These are phyloP conservation scores for Diaporthe vexans DNA, from an alignment of 2,329 filamentous ascomycete genomes.

Conservation along the genomic window DNA sequence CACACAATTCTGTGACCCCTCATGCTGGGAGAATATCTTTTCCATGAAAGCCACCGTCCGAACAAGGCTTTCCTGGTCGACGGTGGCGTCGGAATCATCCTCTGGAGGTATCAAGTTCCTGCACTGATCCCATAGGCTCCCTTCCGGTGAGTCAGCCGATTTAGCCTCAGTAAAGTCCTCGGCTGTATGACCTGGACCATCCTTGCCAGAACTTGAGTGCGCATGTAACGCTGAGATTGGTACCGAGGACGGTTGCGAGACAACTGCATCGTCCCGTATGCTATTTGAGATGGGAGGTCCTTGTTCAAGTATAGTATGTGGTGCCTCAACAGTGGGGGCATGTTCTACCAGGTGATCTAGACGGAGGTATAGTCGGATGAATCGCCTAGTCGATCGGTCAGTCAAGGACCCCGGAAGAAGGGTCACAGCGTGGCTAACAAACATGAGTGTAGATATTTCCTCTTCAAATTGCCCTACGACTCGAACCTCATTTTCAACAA, in stretches of 20 bases:
- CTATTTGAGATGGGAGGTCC: background rate
- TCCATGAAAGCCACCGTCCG: background rate
- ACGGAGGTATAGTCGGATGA: background rate
- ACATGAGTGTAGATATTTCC: background rate
- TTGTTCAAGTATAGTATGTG: background rate
- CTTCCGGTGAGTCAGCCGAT: background rate
- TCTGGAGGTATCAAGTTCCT: background rate
- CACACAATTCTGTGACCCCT: background rate
- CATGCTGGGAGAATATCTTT: background rate
- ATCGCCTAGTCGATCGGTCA: background rate
- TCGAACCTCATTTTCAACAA: slow-evolving; percentile 2
- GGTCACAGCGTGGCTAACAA: background rate
- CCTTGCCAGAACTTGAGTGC: background rate
- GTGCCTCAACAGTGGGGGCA: background rate
- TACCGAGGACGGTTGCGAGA: background rate
- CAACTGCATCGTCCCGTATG: background rate
- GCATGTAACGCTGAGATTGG: background rate
- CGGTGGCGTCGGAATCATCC: background rate
- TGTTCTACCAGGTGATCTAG: background rate
- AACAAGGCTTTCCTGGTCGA: background rate
- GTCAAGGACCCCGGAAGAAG: background rate
- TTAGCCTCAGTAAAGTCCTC: too few species aligned
- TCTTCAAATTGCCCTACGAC: background rate
- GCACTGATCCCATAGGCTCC: background rate
- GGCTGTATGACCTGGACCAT: too few species aligned